phyloP scores from a whole-genome alignment of 768 basidiomycete species.

The Podaxis sp. region DNA sequence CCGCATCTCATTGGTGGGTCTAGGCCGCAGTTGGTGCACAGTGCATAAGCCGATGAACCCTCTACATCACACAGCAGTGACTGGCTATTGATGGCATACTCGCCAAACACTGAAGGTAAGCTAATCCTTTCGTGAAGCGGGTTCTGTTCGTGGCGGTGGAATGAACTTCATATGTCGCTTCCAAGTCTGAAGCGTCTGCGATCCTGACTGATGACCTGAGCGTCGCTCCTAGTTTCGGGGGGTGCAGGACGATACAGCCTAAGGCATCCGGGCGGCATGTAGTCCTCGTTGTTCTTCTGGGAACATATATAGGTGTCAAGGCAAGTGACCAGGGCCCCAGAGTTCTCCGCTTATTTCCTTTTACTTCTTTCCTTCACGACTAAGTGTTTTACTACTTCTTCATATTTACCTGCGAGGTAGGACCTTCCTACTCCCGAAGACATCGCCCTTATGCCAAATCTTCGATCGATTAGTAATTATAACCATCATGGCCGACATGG shows the following conservation, averaged over 20 bases:
- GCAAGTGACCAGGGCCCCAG: not conserved
- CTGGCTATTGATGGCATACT: not conserved
- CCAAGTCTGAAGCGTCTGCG: not conserved
- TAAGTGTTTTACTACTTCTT: not conserved
- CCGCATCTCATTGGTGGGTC: not conserved
- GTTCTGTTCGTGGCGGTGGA: conserved; percentile 5
- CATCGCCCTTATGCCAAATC: not conserved
- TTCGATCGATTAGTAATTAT: conserved; percentile 20
- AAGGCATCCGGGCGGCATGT: conserved; percentile 13
- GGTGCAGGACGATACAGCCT: not conserved
- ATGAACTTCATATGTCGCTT: conserved; percentile 13
- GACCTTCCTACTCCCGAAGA: not conserved
- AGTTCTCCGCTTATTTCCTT: conserved; percentile 3
- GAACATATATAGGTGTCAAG: conserved; percentile 11
- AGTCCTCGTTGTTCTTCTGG: conserved; percentile 14
- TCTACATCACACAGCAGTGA: not conserved
- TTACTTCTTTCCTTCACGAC: not conserved
- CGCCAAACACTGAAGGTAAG: not conserved
- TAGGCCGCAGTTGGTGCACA: not conserved
- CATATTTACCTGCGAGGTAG: conserved; percentile 3
- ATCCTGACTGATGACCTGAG: conserved; percentile 14
- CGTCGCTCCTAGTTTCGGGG: conserved; percentile 1
- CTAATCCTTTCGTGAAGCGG: conserved; percentile 1
- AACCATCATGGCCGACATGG: conserved; percentile 58
- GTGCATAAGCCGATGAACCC: not conserved